Percentiles rank a stretch among this genome's conserved stretches.
Evolutionary conservation across 23 red algal genomes (phyloP).

Genomic region (Gracilaria caudata): DNA sequence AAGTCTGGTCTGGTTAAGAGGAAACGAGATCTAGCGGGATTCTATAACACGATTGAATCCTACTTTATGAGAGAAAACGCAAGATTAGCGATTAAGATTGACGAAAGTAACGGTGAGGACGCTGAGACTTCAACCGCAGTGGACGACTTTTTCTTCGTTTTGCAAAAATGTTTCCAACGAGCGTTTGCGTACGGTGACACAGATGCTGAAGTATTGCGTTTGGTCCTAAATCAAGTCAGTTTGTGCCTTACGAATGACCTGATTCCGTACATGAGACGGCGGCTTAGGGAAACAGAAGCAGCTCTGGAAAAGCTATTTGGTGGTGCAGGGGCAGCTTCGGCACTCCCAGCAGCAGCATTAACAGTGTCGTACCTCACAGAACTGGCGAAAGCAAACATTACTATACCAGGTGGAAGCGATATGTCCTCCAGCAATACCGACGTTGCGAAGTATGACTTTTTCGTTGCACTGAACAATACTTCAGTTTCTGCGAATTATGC

Average conservation of each 20-base stretch:
- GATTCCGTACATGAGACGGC: slow-evolving; percentile 63
- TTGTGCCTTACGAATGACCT: slow-evolving; percentile 58
- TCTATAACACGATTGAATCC: slow-evolving; percentile 80
- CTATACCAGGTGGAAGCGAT: slow-evolving; percentile 54
- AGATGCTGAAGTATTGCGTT: slow-evolving; percentile 63
- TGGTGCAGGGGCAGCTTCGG: slow-evolving; percentile 8
- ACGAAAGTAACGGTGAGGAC: slow-evolving; percentile 57
- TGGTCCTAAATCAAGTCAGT: slow-evolving; percentile 73
- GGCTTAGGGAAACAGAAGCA: slow-evolving; percentile 73
- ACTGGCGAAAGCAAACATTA: slow-evolving; percentile 71
- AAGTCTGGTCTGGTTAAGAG: slow-evolving; percentile 45
- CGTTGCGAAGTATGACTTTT: slow-evolving; percentile 73
- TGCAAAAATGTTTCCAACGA: slow-evolving; percentile 89
- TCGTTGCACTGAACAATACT: slow-evolving; percentile 77
- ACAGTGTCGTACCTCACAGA: slow-evolving; percentile 73
- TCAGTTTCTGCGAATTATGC: slow-evolving; percentile 70
- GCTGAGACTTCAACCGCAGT: slow-evolving; percentile 82
- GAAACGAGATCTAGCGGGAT: slow-evolving; percentile 39
- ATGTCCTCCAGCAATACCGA: slow-evolving; percentile 14
- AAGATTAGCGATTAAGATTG: slow-evolving; percentile 80
- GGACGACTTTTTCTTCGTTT: slow-evolving; percentile 93
- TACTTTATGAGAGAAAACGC: slow-evolving; percentile 90
- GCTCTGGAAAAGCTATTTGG: slow-evolving; percentile 62
- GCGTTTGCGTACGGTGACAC: slow-evolving; percentile 79
- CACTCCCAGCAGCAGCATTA: slow-evolving; percentile 50